Evolutionary conservation across 805 yeast species (phyloP), one percentile per base, ranked within the genome.

Genomic region (Ogataea salicorniae): DNA sequence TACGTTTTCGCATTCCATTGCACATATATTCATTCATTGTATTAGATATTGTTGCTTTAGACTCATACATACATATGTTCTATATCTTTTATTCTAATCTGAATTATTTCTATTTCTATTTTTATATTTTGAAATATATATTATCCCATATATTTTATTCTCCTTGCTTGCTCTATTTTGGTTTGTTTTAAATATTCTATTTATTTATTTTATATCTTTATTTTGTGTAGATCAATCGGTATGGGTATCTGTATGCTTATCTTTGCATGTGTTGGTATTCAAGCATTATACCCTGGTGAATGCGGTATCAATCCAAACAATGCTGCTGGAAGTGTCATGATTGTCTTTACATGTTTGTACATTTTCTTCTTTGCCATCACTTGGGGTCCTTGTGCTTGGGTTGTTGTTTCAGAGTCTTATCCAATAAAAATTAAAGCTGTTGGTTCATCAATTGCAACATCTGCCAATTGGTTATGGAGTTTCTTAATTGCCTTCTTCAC

Each of bases 381-480:
- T 15, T 80, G 87, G 82, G 89, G 87, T 36, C 87, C 89, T 46
- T 79, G 80, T 51, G 78, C 80, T 34, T 83, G 75, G 68, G 81
- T 80, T 40, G 73, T 83, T 51, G 79, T 81, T 22, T 77, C 86
- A 39, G 89, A 84, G 63, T 68, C 82, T 38, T 84, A 79, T 64
- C 88, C 88, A 50, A 71, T 79, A 54, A 77, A 82, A 68, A 78
- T 82, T 54, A 77, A 81, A 65, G 67, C 78, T 33, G 78, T 76
- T 65, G 77, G 78, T 42, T 80, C 83, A 81, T 77, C 84, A 16
- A 72, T 80, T 55, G 83, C 86, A 43, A 72, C 81, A 34, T 80
- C 81, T 31, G 76, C 83, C 42, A 81, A 81, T 64, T 82, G 87
- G 87, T 49, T 79, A 45, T 75, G 81, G 73, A 79, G 77, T 42